Base-by-base conservation (phyloP, 1,284 basidiomycete genomes). In the Trametes hirsuta region DNA sequence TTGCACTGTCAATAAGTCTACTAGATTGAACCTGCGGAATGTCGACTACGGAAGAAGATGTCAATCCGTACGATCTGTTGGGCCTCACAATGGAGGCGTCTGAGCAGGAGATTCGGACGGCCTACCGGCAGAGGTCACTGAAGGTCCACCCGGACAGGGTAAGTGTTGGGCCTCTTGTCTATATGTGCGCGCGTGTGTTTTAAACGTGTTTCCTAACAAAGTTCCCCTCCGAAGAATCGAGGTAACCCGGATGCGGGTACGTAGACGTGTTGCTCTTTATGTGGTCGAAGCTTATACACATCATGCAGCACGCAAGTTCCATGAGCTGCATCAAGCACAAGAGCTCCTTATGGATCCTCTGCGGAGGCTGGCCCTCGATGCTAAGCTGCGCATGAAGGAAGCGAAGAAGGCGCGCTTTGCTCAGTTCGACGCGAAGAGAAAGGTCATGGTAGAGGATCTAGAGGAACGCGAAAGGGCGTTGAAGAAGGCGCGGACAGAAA, bases 131-230 rank as follows among this genome's bases (percentile, higher is more conserved):
- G 66, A 80, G 86, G 42, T 95, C 93, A 4, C 81, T 94, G 61
- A 94, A 91, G 77, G 91, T 93, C 53, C 94, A 95, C 79, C 94
- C 94, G 18, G 94, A 95, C 75, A 85, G 90, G 71, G 91, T 88
- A 68, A 70, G 84, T 86, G 51, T 55, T 30, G 30, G 70, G 73
- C 42, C 18, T 53, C 49, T 21, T 51, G 18, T 49, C 24, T 39
- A 36, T 18, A 6, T 36, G 15, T 35, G 18, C 35, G 30, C 55
- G 57, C 22, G 15, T 42, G 35, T 14, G 36, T 55, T 44, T 54
- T 65, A 53, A 65, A 61, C 42, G 58, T 66, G 62, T 30, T 57
- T 64, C 72, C 61, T 72, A 59, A 70, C 58, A 50, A 66, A 55
- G 64, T 69, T 52, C 47, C 52, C 46, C 42, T 48, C 6, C 66